These are phyloP conservation scores for Nakaseomyces sp. DNA, from an alignment of 1,139 yeast genomes.

Conservation along the genomic window DNA sequence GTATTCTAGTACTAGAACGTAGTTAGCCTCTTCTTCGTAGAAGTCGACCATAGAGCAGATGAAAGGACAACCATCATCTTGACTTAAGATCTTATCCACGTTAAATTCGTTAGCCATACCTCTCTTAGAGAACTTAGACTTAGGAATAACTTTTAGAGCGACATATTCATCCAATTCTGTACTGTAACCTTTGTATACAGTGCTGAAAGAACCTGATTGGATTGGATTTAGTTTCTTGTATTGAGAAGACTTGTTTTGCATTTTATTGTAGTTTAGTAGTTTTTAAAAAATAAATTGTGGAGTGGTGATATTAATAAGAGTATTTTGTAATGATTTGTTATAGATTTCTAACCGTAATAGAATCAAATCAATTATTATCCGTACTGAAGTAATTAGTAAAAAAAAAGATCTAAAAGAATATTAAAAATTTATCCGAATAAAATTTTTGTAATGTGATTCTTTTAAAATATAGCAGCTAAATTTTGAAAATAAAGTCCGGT, in stretches of 20 bases:
- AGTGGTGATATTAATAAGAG: too few relatives aligned
- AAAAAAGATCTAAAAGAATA: too few relatives aligned
- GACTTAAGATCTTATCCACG: constrained; percentile 19
- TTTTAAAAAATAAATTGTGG: too few relatives aligned
- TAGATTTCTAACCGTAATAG: too few relatives aligned
- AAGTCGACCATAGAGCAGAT: constrained; percentile 62
- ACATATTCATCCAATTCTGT: constrained; percentile 17
- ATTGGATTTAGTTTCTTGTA: constrained; percentile 16
- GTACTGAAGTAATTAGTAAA: too few relatives aligned
- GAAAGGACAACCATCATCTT: constrained; percentile 21
- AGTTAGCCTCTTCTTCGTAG: constrained; percentile 46
- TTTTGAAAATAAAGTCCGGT: too few relatives aligned
- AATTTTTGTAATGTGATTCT: too few relatives aligned
- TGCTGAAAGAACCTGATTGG: constrained; percentile 23
- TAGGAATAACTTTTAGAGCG: constrained; percentile 26
- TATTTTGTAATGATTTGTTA: too few relatives aligned
- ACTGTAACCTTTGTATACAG: constrained; percentile 21
- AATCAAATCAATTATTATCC: too few relatives aligned
- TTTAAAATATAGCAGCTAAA: too few relatives aligned
- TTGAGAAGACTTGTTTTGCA: constrained; percentile 10
- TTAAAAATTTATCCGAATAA: too few relatives aligned
- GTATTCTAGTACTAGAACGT: constrained; percentile 67
- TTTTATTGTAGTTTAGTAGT: background rate
- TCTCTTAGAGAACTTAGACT: constrained; percentile 13
- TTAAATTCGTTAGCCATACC: constrained; percentile 21